phyloP scores from a whole-genome alignment of 2,329 filamentous ascomycete genomes.

The Xylaria sp. region DNA sequence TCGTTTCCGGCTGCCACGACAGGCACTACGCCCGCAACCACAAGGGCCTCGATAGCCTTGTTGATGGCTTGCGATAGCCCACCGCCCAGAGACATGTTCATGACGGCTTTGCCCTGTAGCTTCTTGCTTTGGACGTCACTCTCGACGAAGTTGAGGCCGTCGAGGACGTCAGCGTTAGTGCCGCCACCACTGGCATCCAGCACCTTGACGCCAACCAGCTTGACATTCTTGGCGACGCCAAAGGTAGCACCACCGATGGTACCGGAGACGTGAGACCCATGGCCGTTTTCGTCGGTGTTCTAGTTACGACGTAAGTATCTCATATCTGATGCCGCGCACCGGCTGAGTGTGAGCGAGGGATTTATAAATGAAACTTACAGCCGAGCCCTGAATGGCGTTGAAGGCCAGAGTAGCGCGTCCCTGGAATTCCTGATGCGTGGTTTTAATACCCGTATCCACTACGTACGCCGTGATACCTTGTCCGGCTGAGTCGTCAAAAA shows the following conservation, averaged over 20 bases:
- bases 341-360: not conserved
- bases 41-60: conserved; percentile 63
- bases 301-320: conserved; percentile 42
- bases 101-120: conserved; percentile 64
- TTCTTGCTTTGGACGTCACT: conserved; percentile 57
- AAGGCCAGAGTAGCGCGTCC: conserved; percentile 64
- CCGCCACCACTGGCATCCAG: conserved; percentile 62
- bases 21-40: conserved; percentile 63
- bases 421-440: conserved; percentile 66
- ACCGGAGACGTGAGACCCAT: conserved; percentile 72
- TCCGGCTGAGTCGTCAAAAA: conserved; percentile 65
- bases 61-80: conserved; percentile 62
- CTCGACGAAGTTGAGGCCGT: conserved; percentile 68
- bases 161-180: conserved; percentile 63
- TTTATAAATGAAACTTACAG: conserved; percentile 51
- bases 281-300: conserved; percentile 69
- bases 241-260: conserved; percentile 70
- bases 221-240: conserved; percentile 69
- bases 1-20: conserved; percentile 72
- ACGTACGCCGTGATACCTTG: conserved; percentile 70
- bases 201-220: conserved; percentile 70
- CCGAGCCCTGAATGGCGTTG: conserved; percentile 61
- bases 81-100: conserved; percentile 73
- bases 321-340: not conserved
- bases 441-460: conserved; percentile 72